Evolutionary conservation across 441 rosid genomes (phyloP), one percentile per base, ranked within the genome.

Genomic region (Lepidium campestre): DNA sequence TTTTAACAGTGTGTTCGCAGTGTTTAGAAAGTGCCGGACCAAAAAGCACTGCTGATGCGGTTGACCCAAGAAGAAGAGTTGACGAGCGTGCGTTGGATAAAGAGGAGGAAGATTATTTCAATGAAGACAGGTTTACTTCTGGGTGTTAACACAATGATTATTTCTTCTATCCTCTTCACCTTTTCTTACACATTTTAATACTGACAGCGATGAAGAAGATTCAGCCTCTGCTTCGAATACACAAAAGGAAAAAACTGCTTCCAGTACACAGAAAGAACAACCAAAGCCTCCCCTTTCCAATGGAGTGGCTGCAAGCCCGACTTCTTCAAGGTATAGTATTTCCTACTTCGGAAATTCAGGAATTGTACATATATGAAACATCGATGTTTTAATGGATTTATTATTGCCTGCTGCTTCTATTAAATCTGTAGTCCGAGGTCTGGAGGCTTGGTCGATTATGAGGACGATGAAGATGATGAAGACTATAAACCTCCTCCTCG

Each of bases 61-160:
- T 79, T 14, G 97, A 86, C 52, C 79, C 86, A 7, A 83, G 97
- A 63, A 90, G 79, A 77, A 77, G 92, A 64, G 70, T 75, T 15
- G 99, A 95, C 70, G 98, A 87, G 74, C 96, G 97, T 29, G 97
- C 96, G 23, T 67, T 83, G 57, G 98, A 90, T 72, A 95, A 95
- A 81, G 99, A 95, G 74, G 99, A 92, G 81, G 93, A 92, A 77
- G 97, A 95, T 73, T 95, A 95, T 80, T 95, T 95, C 77, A 92
- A 92, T 15, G 96, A 82, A 77, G 94, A 92, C 79, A 95, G 97
- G 98, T 92, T 60, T 40, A 53, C 54, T 19, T 63, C 60, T 42
- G 18, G 23, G 61, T 76, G 18, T 48, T 32, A 39, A 61, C 47
- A 44, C 47, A 52, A 2, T 47, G 19, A 7, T 31, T 54, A 19